Evolutionary conservation across 2,329 filamentous ascomycete genomes (phyloP).

Genomic region (Xylaria polymorpha): DNA sequence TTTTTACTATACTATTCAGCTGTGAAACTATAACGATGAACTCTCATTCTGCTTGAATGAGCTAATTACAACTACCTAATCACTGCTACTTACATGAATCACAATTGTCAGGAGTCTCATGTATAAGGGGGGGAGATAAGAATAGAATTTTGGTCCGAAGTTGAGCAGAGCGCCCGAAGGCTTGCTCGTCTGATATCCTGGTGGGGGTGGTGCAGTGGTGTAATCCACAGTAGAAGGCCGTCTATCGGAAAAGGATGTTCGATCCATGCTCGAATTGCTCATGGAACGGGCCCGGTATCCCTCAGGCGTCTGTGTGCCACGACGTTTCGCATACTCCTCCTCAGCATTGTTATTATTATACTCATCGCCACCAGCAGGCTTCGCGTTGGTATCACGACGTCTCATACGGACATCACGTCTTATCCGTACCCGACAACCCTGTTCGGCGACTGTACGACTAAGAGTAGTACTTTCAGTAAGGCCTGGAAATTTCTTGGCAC

Average conservation of each 20-base stretch:
- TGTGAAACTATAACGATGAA: neutral
- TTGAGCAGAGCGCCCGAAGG: slow-evolving; percentile 44
- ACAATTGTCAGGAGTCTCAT: too few relatives aligned
- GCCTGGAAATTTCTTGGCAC: slow-evolving; percentile 98
- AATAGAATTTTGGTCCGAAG: slow-evolving; percentile 42
- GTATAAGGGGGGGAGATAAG: too few relatives aligned
- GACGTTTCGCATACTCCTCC: slow-evolving; percentile 60
- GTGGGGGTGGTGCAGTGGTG: slow-evolving; percentile 44
- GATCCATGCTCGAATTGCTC: slow-evolving; percentile 51
- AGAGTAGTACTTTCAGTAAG: slow-evolving; percentile 88
- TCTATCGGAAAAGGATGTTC: slow-evolving; percentile 44
- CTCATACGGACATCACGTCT: slow-evolving; percentile 94
- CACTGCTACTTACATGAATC: too few relatives aligned
- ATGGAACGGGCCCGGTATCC: slow-evolving; percentile 48
- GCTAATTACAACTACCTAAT: too few relatives aligned
- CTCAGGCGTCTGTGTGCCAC: slow-evolving; percentile 49
- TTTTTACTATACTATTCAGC: neutral
- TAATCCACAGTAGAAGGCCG: slow-evolving; percentile 49
- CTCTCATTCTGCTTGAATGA: too few relatives aligned
- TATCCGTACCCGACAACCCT: slow-evolving; percentile 96
- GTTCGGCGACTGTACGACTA: slow-evolving; percentile 92
- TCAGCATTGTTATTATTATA: slow-evolving; percentile 63
- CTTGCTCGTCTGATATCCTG: slow-evolving; percentile 45
- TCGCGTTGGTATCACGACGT: slow-evolving; percentile 80
- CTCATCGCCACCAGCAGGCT: slow-evolving; percentile 60